A percentile compares a stretch with the other conserved stretches of the same genome.
Evolutionary conservation across 371 early-diverging fungal genomes (phyloP).

Genomic region (Catenaria anguillulae): DNA sequence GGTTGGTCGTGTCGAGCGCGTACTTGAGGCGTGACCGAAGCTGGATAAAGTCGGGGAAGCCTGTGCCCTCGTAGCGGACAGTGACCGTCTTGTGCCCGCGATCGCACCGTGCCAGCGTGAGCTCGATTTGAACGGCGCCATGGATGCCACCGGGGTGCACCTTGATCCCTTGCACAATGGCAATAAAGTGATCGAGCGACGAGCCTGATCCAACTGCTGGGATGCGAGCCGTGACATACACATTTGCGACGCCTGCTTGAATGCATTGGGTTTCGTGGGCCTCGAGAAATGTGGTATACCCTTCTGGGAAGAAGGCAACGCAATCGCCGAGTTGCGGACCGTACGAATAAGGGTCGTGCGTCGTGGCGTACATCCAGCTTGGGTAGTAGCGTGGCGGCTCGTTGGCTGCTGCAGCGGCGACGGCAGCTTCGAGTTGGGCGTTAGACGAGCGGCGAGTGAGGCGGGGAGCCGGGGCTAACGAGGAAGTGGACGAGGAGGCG

Average conservation of each 20-base stretch:
- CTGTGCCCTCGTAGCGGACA: not conserved
- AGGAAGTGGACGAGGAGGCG: not conserved
- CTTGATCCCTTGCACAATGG: not conserved
- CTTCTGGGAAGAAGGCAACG: not conserved
- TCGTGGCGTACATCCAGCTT: not conserved
- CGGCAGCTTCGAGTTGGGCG: not conserved
- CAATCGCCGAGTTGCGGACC: not conserved
- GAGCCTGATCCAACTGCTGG: not conserved
- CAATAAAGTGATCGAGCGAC: not conserved
- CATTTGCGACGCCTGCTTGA: not conserved
- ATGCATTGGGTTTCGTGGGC: not conserved
- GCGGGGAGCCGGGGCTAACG: not conserved
- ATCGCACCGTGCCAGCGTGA: not conserved
- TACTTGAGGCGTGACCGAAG: not conserved
- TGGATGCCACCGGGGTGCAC: not conserved
- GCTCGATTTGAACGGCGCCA: not conserved
- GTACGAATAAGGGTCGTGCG: not conserved
- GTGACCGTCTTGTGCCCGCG: not conserved
- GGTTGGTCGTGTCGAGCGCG: not conserved
- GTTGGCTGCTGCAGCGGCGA: not conserved
- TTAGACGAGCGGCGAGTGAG: no score
- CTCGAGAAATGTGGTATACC: not conserved
- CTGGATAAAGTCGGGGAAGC: not conserved
- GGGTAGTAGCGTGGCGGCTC: not conserved
- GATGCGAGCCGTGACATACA: not conserved